Evolutionary conservation across 2,329 filamentous ascomycete species (phyloP), one percentile per base, ranked within the genome.

Genomic region (Microsporum canis): DNA sequence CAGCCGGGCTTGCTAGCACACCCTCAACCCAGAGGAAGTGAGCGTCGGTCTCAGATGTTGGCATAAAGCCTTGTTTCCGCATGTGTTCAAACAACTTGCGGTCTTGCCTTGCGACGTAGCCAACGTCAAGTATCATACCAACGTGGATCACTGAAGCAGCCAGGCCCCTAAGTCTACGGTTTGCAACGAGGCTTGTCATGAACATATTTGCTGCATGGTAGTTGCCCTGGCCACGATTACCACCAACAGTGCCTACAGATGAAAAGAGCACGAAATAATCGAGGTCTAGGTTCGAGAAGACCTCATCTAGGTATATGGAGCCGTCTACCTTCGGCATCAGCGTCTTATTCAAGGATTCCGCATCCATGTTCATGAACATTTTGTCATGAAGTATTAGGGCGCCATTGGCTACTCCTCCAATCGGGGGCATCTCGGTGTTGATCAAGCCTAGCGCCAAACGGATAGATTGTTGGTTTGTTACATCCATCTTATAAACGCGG

Each of bases 151-250:
- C 57, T 17, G 56, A 60, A 2, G 36, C 63, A 17, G 59, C 59
- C n/a, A 64, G 56, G 1, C 63, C 63, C 10, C 33, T 17, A 29
- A 14, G 14, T 5, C 61, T 36, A 1, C 63, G 53, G 17, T 61
- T 27, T 5, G 23, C 27, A 6, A 49, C 61, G 0, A 82, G 65
- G 0, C 65, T 64, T 4, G 64, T 65, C 71, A 81, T 75, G 68
- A 72, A 82, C 1, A 63, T 62, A 63, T 80, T 80, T 1, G 75
- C 78, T 0, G 77, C 76, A 0, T 69, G 66, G 61, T 82, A 70
- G 17, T 33, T 56, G 10, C 68, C 63, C 57, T 77, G 75, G 1
- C 74, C 75, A 1, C 61, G 49, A 51, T 72, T 74, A 0, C 76
- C 76, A 60, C 65, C 60, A 43, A 65, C 65, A 4, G 51, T 55